Evolutionary conservation across 768 basidiomycete species (phyloP).

Genomic region (Boletus patriciae): DNA sequence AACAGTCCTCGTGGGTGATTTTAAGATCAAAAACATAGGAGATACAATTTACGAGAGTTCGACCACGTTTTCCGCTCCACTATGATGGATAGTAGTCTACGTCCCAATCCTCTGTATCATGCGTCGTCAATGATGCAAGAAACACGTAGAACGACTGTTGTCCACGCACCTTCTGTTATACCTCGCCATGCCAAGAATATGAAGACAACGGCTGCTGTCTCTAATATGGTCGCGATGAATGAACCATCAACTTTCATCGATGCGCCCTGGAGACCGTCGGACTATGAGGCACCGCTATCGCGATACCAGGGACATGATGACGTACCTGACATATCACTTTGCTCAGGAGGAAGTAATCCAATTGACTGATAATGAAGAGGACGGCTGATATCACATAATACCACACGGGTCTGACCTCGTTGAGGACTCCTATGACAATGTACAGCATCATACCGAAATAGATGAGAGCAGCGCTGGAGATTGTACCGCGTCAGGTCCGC

Average conservation of each 20-base stretch:
- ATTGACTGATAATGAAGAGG: slow-evolving; percentile 77
- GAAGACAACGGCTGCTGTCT: slow-evolving; percentile 67
- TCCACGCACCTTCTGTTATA: slow-evolving; percentile 78
- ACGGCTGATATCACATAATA: slow-evolving; percentile 73
- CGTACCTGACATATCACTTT: slow-evolving; percentile 71
- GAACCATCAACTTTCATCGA: slow-evolving; percentile 76
- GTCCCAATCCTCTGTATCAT: slow-evolving; percentile 48
- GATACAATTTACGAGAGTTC: slow-evolving; percentile 9
- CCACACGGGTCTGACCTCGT: slow-evolving; percentile 77
- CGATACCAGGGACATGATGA: slow-evolving; percentile 12
- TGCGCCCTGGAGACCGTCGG: slow-evolving; percentile 47
- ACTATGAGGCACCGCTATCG: slow-evolving; percentile 9
- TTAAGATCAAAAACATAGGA: slow-evolving; percentile 15
- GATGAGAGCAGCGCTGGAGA: slow-evolving; percentile 55
- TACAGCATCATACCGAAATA: slow-evolving; percentile 79
- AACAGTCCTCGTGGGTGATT: slow-evolving; percentile 4
- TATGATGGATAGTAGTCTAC: slow-evolving; percentile 49
- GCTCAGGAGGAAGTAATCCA: slow-evolving; percentile 79
- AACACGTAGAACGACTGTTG: neutral
- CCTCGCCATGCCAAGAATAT: slow-evolving; percentile 82
- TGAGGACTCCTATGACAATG: slow-evolving; percentile 73
- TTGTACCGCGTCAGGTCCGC: slow-evolving; percentile 1
- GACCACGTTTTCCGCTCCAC: neutral
- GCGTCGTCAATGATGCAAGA: slow-evolving; percentile 1
- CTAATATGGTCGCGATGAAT: slow-evolving; percentile 82